Conservation (phyloP, 495 filamentous ascomycete genomes). For the Talaromyces stipitatus region DNA sequence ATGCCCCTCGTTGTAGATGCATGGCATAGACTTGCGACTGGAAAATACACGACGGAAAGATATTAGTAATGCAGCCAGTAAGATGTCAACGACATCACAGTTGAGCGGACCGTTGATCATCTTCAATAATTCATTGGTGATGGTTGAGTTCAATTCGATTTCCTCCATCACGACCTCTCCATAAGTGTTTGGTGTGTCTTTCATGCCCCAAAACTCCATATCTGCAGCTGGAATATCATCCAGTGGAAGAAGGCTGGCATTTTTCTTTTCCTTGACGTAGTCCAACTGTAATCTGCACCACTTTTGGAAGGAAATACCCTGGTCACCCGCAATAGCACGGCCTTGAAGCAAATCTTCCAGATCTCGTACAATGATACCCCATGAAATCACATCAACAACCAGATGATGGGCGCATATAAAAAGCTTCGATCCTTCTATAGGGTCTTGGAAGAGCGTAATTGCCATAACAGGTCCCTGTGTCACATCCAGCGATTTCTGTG, state of each 20-base stretch:
- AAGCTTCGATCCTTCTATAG: conserved; percentile 8
- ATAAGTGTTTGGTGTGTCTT: conserved; percentile 23
- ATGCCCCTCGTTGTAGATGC: conserved; percentile 38
- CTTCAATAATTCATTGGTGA: conserved; percentile 19
- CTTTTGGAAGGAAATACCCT: conserved; percentile 14
- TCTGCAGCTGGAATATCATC: conserved; percentile 13
- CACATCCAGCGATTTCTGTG: conserved; percentile 14
- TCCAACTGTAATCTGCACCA: conserved; percentile 23
- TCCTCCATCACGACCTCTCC: conserved; percentile 18
- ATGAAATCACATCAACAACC: conserved; percentile 52
- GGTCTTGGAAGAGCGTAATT: conserved; percentile 27
- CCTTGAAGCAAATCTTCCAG: conserved; percentile 43
- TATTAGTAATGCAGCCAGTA: conserved; percentile 29
- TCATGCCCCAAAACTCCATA: conserved; percentile 35
- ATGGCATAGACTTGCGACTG: conserved; percentile 38
- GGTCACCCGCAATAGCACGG: neutral
- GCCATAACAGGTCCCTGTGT: conserved; percentile 37
- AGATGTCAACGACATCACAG: conserved; percentile 30
- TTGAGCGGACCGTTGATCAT: conserved; percentile 19
- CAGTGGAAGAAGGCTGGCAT: conserved; percentile 11
- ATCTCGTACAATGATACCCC: conserved; percentile 50
- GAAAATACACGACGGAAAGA: conserved; percentile 28
- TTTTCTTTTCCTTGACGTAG: conserved; percentile 20
- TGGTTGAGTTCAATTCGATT: conserved; percentile 21
- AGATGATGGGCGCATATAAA: conserved; percentile 46